These are phyloP conservation scores for Cicer bijugum DNA, from an alignment of 306 rosid species.

Conservation along the genomic window DNA sequence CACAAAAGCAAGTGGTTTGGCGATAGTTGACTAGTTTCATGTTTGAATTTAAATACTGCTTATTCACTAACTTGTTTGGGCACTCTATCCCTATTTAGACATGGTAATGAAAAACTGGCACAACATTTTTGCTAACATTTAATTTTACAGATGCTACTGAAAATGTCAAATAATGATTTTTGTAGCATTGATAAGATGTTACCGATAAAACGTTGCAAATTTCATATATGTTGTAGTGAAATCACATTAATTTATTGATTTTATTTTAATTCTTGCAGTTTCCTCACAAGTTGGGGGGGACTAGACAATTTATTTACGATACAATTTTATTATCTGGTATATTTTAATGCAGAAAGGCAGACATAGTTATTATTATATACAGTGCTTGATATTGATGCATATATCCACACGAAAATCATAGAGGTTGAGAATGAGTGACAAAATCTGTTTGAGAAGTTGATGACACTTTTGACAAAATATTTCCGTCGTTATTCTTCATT, in stretches of 20 bases:
- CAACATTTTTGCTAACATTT: no score
- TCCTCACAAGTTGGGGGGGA: not conserved
- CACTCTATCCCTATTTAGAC: constrained; percentile 13
- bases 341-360: not conserved
- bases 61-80: not conserved
- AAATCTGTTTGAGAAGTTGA: not conserved
- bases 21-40: constrained; percentile 5
- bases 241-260: not conserved
- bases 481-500: no score
- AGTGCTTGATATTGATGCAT: not conserved
- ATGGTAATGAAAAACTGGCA: not conserved
- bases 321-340: not conserved
- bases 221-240: no score
- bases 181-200: no score
- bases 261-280: not conserved
- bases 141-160: no score
- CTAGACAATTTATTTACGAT: not conserved
- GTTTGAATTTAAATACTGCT: constrained; percentile 2
- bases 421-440: not conserved
- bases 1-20: not conserved
- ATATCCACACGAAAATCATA: not conserved
- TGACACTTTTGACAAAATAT: no score
- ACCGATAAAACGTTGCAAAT: no score
- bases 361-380: not conserved
- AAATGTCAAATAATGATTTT: no score